Evolutionary conservation across 2,329 filamentous ascomycete species (phyloP).

Genomic region (Periconia macrospinosa): DNA sequence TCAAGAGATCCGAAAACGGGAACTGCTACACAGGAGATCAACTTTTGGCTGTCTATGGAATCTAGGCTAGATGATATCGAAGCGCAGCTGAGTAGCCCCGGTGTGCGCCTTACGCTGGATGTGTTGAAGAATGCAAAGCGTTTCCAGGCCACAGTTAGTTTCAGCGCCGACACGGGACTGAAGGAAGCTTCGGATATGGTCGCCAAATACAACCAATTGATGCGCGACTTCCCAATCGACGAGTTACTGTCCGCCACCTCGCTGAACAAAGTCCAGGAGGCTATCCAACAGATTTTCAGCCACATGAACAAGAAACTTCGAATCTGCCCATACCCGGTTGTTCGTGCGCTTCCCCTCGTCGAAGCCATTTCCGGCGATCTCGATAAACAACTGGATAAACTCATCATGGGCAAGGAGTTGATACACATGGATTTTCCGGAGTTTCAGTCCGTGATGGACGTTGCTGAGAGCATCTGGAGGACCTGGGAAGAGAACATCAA

Average conservation of each 20-base stretch:
- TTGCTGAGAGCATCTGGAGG: slow-evolving; percentile 81
- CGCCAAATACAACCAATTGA: slow-evolving; percentile 97
- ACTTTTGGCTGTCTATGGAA: slow-evolving; percentile 99
- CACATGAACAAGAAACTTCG: slow-evolving; percentile 98
- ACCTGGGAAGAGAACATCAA: slow-evolving; percentile 96
- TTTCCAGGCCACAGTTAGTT: slow-evolving; percentile 96
- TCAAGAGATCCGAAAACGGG: slow-evolving; percentile 76
- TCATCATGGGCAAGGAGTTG: slow-evolving; percentile 83
- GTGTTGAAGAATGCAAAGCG: slow-evolving; percentile 96
- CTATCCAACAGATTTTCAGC: slow-evolving; percentile 83
- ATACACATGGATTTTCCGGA: slow-evolving; percentile 92
- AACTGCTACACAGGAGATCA: slow-evolving; percentile 95
- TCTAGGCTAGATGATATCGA: slow-evolving; percentile 90
- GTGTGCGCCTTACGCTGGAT: slow-evolving; percentile 87
- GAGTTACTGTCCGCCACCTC: slow-evolving; percentile 92
- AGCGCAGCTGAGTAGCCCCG: slow-evolving; percentile 81
- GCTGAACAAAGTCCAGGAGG: slow-evolving; percentile 83
- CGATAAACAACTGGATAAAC: slow-evolving; percentile 79
- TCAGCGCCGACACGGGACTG: slow-evolving; percentile 90
- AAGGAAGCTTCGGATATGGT: slow-evolving; percentile 96
- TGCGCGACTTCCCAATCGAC: slow-evolving; percentile 96
- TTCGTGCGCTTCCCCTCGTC: slow-evolving; percentile 87
- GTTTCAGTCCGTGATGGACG: slow-evolving; percentile 82
- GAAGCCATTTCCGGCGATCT: slow-evolving; percentile 95
- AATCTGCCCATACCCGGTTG: slow-evolving; percentile 93